A percentile compares a stretch with the other conserved stretches of the same genome.
These are phyloP conservation scores for Alliaria petiolata DNA, from an alignment of 345 rosid species.

Conservation along the genomic window DNA sequence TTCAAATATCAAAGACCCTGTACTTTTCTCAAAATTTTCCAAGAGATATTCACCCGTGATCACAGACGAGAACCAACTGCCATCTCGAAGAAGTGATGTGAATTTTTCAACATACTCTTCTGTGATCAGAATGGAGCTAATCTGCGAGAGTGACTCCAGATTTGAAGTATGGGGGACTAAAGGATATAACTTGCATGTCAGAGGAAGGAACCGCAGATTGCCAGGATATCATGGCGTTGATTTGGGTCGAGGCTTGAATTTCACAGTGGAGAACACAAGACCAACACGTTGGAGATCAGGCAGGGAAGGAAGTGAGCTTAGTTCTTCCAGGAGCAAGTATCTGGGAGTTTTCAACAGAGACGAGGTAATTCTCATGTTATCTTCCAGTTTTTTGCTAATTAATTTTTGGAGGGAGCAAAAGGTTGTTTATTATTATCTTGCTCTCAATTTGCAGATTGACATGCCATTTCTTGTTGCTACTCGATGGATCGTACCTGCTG, in stretches of 20 bases:
- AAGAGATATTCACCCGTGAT: slow-evolving; percentile 52
- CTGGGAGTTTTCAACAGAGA: slow-evolving; percentile 57
- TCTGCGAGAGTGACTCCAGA: slow-evolving; percentile 78
- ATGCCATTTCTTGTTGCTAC: slow-evolving; percentile 60
- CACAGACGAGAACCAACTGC: slow-evolving; percentile 65
- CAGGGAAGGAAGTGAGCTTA: slow-evolving; percentile 31
- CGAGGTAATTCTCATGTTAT: slow-evolving; percentile 48
- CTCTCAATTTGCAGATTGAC: slow-evolving; percentile 56
- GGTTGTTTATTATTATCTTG: not conserved
- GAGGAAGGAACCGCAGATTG: slow-evolving; percentile 66
- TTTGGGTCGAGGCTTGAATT: slow-evolving; percentile 54
- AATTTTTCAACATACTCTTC: slow-evolving; percentile 81
- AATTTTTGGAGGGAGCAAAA: not conserved
- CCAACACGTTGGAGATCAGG: slow-evolving; percentile 36
- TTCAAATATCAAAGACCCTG: slow-evolving; percentile 58
- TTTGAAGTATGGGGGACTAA: slow-evolving; percentile 94
- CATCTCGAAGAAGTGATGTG: slow-evolving; percentile 84
- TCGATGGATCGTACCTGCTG: slow-evolving; percentile 78
- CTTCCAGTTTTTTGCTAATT: not conserved
- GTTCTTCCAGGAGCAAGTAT: slow-evolving; percentile 49
- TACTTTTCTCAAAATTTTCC: slow-evolving; percentile 58
- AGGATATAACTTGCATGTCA: slow-evolving; percentile 66
- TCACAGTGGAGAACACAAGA: slow-evolving; percentile 36
- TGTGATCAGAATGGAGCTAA: slow-evolving; percentile 68
- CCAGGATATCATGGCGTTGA: slow-evolving; percentile 70